phyloP scores from a whole-genome alignment of 208 protist genomes.

The Crithidia expoeki region DNA sequence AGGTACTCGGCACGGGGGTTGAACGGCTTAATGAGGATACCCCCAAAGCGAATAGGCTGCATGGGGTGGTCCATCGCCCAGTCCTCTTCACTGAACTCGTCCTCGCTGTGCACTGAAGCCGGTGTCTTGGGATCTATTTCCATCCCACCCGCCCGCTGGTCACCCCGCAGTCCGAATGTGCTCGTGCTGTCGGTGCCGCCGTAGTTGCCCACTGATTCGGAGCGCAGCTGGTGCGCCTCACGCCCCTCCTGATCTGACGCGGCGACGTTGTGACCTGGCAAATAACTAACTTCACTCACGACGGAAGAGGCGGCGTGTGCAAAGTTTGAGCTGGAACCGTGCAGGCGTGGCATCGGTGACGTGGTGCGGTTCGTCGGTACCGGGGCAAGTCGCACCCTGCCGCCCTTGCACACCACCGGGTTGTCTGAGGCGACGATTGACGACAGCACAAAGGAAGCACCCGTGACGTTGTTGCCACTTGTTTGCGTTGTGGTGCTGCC shows the following conservation, averaged over 20 bases:
- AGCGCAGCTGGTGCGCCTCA: conserved; percentile 15
- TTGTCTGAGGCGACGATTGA: conserved; percentile 48
- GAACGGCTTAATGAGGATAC: conserved; percentile 79
- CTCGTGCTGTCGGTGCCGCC: conserved; percentile 19
- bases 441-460: conserved; percentile 42
- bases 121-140: conserved; percentile 17
- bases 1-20: conserved; percentile 86
- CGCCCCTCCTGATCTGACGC: conserved; percentile 12
- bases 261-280: conserved; percentile 20
- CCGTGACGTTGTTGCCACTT: conserved; percentile 6
- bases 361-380: conserved; percentile 17
- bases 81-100: conserved; percentile 76
- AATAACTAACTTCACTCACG: conserved; percentile 10
- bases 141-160: background rate
- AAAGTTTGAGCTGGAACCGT: background rate
- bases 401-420: conserved; percentile 33
- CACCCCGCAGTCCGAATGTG: background rate
- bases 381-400: conserved; percentile 49
- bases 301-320: background rate
- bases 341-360: conserved; percentile 1
- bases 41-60: conserved; percentile 74
- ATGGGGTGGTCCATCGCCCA: conserved; percentile 81
- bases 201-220: conserved; percentile 13
- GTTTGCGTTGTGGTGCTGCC: background rate
- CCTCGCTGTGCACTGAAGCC: conserved; percentile 39